Conservation (phyloP, 2,329 filamentous ascomycete genomes). For the Penicillium sp. region DNA sequence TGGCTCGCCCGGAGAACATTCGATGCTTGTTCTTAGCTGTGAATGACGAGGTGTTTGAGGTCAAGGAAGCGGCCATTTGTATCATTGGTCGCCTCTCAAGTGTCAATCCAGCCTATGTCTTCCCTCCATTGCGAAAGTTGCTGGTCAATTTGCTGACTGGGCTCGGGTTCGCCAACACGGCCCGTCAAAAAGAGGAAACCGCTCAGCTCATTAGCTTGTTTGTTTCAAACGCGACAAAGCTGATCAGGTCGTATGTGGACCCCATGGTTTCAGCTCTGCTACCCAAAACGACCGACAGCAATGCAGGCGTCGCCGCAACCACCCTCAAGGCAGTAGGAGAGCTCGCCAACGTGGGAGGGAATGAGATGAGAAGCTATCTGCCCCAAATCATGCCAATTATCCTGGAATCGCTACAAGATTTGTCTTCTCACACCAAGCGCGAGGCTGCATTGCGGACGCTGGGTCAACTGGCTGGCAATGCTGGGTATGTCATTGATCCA, state of each 20-base stretch:
- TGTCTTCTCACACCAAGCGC: constrained; percentile 82
- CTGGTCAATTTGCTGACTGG: constrained; percentile 94
- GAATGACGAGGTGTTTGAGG: constrained; percentile 89
- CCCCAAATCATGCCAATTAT: constrained; percentile 91
- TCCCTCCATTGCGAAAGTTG: constrained; percentile 88
- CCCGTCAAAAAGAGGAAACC: constrained; percentile 93
- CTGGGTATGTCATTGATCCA: constrained; percentile 93
- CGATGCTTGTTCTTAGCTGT: constrained; percentile 90
- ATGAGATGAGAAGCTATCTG: constrained; percentile 89
- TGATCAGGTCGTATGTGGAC: constrained; percentile 95
- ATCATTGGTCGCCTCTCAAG: constrained; percentile 90
- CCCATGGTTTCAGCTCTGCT: constrained; percentile 93
- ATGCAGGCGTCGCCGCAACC: constrained; percentile 82
- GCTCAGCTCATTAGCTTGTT: constrained; percentile 87
- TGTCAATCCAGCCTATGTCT: constrained; percentile 94
- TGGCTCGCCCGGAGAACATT: constrained; percentile 97
- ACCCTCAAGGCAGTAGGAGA: constrained; percentile 95
- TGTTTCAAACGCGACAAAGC: constrained; percentile 82
- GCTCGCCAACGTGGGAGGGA: constrained; percentile 84
- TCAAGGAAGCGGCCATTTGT: constrained; percentile 88
- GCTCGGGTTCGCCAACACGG: constrained; percentile 89
- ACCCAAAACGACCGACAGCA: constrained; percentile 80
- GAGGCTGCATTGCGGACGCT: constrained; percentile 87
- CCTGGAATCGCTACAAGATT: constrained; percentile 86
- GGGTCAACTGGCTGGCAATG: constrained; percentile 89